Evolutionary conservation across 768 basidiomycete species (phyloP).

Genomic region (Gymnopilus junonius): DNA sequence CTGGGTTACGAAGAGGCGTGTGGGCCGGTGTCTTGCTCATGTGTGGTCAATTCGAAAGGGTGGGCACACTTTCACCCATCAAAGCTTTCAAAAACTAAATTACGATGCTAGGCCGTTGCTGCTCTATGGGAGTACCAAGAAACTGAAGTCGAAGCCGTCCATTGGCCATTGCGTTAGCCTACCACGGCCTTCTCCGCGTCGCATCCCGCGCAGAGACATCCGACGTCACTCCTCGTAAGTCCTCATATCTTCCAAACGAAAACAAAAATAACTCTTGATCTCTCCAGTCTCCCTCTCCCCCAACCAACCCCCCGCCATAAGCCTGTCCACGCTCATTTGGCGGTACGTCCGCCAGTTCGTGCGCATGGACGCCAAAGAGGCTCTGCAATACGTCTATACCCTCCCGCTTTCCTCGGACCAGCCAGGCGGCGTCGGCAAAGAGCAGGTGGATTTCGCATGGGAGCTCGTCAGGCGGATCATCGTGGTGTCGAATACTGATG

Average conservation of each 20-base stretch:
- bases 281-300: slow-evolving; percentile 70
- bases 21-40: slow-evolving; percentile 88
- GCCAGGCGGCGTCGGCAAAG: slow-evolving; percentile 68
- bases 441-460: slow-evolving; percentile 84
- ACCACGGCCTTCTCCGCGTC: slow-evolving; percentile 89
- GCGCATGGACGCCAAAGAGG: slow-evolving; percentile 91
- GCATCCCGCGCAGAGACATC: slow-evolving; percentile 82
- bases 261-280: background rate
- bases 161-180: slow-evolving; percentile 90
- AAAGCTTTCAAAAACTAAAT: background rate
- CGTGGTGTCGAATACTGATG: slow-evolving; percentile 75
- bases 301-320: slow-evolving; percentile 71
- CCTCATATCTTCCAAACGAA: background rate
- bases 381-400: slow-evolving; percentile 93
- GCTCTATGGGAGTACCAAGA: slow-evolving; percentile 87
- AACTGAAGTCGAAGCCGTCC: slow-evolving; percentile 92
- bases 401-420: slow-evolving; percentile 81
- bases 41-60: slow-evolving; percentile 94
- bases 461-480: slow-evolving; percentile 80
- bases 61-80: slow-evolving; percentile 35
- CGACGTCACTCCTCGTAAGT: slow-evolving; percentile 82
- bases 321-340: slow-evolving; percentile 86
- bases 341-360: slow-evolving; percentile 93
- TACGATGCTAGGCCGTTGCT: slow-evolving; percentile 71
- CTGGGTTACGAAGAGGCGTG: slow-evolving; percentile 62